Percentiles rank a stretch among this genome's conserved stretches.
Evolutionary conservation across 495 filamentous ascomycete species (phyloP).

Genomic region (Annulohypoxylon bovei): DNA sequence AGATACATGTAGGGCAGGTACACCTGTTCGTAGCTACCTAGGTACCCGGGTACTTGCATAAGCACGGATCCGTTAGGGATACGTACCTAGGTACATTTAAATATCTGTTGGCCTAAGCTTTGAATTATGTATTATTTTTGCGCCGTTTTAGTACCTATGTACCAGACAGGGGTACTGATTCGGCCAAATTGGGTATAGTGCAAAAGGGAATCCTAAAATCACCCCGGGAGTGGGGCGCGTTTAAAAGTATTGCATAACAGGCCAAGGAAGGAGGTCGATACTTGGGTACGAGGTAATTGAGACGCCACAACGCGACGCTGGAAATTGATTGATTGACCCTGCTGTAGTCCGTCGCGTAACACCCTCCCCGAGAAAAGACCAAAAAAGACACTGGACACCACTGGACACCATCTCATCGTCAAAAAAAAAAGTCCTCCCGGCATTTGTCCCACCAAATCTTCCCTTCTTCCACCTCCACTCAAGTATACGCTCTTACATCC

Average conservation of each 20-base stretch:
- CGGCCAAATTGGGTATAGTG: neutral
- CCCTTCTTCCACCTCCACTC: constrained; percentile 2
- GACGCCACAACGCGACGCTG: constrained; percentile 39
- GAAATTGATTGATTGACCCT: constrained; percentile 40
- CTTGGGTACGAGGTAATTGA: neutral
- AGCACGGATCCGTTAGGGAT: neutral
- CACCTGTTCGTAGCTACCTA: neutral
- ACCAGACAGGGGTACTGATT: neutral
- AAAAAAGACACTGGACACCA: neutral
- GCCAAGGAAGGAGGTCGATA: neutral
- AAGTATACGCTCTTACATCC: neutral
- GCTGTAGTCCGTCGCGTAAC: constrained; percentile 38
- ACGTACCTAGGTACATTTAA: neutral
- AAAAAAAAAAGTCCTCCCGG: constrained; percentile 14
- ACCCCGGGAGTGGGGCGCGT: neutral
- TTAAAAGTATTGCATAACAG: neutral
- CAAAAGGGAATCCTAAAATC: neutral
- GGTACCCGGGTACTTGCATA: neutral
- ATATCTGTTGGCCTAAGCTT: constrained; percentile 3
- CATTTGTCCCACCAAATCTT: constrained; percentile 38
- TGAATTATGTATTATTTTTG: neutral
- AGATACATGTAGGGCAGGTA: constrained; percentile 12
- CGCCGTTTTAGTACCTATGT: neutral
- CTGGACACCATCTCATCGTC: constrained; percentile 31
- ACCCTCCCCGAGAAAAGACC: constrained; percentile 35